Base-by-base conservation (phyloP, 2,329 filamentous ascomycete genomes). In the Neofusicoccum sp. region DNA sequence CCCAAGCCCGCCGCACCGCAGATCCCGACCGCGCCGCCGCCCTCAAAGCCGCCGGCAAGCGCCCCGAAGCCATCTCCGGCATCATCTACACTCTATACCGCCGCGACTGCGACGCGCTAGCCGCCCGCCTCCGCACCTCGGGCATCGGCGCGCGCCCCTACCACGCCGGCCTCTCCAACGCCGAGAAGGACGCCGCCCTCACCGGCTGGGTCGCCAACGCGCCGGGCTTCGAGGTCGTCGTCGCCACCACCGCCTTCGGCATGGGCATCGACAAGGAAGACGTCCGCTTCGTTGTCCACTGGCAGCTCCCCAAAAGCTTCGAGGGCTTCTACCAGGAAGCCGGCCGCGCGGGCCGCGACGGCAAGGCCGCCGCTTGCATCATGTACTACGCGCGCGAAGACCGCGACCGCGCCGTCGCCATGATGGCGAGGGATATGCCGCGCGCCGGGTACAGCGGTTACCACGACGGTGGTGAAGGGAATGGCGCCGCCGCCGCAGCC, bases 181-280 rank as follows among this genome's bases (percentile, higher is more conserved):
- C 73, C 6, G 83, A 85, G 63, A 93, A 92, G 71, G 88, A 90
- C 67, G 85, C 90, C 64, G 89, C 89, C 1, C 81, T 93, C 3
- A 77, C 83, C 14, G 84, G 85, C 16, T 94, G 91, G 91, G 87
- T 93, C 49, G 82, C 84, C 61, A 90, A 92, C 73, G 84, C 86
- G 61, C 82, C 85, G 31, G 90, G 90, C 1, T 97, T 95, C 77
- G 93, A 95, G 74, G 87, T 98, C 54, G 94, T 98, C 65, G 93
- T 97, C 33, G 94, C 94, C 1, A 98, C 94, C 0, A 98, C 92
- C 1, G 94, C 94, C 0, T 98, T 98, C 71, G 94, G 94, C 2
- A 98, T 98, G 94, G 94, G 94, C 31, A 97, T 98, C 67, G 93
- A 98, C 76, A 97, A 97, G 76, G 88, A 95, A 59, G 90, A 96